Evolutionary conservation across 768 basidiomycete genomes (phyloP).

Genomic region (Stropharia rugosoannulata): DNA sequence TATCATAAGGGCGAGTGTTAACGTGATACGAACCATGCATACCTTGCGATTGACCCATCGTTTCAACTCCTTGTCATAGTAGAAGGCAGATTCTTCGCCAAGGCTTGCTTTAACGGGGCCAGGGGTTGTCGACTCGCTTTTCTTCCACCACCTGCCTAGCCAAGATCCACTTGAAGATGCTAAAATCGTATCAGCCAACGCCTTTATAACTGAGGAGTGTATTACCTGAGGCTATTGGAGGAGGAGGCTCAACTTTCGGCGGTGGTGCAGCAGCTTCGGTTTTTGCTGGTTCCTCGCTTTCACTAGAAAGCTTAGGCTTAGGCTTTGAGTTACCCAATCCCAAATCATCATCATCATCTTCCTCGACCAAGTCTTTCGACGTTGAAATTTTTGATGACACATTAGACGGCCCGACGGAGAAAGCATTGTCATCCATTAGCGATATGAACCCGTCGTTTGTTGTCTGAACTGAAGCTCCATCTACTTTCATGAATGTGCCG

Average conservation of each 20-base stretch:
- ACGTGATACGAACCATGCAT: constrained; percentile 12
- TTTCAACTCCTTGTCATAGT: constrained; percentile 93
- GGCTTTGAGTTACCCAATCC: constrained; percentile 79
- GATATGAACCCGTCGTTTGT: constrained; percentile 73
- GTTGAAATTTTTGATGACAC: constrained; percentile 14
- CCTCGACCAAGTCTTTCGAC: constrained; percentile 36
- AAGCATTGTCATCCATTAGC: constrained; percentile 67
- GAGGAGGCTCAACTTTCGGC: constrained; percentile 14
- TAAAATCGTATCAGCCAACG: constrained; percentile 5
- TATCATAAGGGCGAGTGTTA: background rate
- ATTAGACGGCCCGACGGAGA: constrained; percentile 33
- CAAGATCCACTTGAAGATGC: constrained; percentile 51
- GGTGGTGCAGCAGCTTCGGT: constrained; percentile 8
- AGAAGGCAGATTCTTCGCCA: constrained; percentile 87
- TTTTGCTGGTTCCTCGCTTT: constrained; percentile 22
- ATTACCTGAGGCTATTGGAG: constrained; percentile 17
- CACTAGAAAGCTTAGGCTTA: constrained; percentile 32
- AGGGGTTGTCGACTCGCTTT: constrained; percentile 47
- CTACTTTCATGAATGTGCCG: constrained; percentile 58
- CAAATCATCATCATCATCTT: constrained; percentile 87
- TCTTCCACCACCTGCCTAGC: constrained; percentile 83
- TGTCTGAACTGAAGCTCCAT: constrained; percentile 36
- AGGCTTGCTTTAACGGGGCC: constrained; percentile 89
- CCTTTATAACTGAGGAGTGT: constrained; percentile 5
- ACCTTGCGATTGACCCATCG: constrained; percentile 97